Evolutionary conservation across 2,329 filamentous ascomycete genomes (phyloP).

Genomic region (Lecanosticta acicola): DNA sequence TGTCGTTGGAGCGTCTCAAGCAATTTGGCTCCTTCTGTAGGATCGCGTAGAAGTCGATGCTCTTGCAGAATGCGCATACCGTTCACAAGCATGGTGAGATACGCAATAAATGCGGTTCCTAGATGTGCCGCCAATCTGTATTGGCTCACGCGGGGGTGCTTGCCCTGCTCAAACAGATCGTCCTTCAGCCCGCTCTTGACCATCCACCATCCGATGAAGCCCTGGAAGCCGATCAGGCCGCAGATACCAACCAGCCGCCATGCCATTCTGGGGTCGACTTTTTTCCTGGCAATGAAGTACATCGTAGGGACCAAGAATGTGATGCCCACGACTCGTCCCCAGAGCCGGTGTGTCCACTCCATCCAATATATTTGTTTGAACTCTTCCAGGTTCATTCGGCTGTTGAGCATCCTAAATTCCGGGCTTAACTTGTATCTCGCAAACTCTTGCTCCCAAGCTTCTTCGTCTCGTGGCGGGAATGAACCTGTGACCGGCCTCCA

Average conservation of each 20-base stretch:
- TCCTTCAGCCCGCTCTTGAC: constrained; percentile 94
- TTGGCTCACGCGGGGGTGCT: constrained; percentile 87
- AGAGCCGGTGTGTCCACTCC: constrained; percentile 95
- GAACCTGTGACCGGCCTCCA: constrained; percentile 95
- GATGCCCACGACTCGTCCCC: constrained; percentile 86
- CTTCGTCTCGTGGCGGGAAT: constrained; percentile 69
- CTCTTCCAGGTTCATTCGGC: constrained; percentile 84
- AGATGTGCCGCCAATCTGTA: constrained; percentile 89
- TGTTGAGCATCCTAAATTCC: constrained; percentile 87
- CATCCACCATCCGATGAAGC: constrained; percentile 99
- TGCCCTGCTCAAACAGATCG: constrained; percentile 85
- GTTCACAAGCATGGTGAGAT: constrained; percentile 88
- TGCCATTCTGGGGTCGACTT: constrained; percentile 74
- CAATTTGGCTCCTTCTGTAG: constrained; percentile 48
- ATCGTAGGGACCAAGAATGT: constrained; percentile 81
- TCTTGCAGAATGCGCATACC: constrained; percentile 79
- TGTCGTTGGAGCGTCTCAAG: constrained; percentile 61
- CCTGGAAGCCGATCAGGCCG: constrained; percentile 86
- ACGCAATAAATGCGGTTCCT: constrained; percentile 84
- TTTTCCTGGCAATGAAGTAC: constrained; percentile 78
- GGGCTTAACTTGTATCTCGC: constrained; percentile 85
- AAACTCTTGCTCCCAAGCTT: constrained; percentile 90
- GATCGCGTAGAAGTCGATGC: constrained; percentile 63
- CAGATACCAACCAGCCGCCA: constrained; percentile 75
- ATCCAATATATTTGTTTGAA: constrained; percentile 99